A percentile compares a stretch with the other conserved stretches of the same genome.
phyloP scores from a whole-genome alignment of 176 grass and related monocot genomes.

The Rhynchospora breviuscula region DNA sequence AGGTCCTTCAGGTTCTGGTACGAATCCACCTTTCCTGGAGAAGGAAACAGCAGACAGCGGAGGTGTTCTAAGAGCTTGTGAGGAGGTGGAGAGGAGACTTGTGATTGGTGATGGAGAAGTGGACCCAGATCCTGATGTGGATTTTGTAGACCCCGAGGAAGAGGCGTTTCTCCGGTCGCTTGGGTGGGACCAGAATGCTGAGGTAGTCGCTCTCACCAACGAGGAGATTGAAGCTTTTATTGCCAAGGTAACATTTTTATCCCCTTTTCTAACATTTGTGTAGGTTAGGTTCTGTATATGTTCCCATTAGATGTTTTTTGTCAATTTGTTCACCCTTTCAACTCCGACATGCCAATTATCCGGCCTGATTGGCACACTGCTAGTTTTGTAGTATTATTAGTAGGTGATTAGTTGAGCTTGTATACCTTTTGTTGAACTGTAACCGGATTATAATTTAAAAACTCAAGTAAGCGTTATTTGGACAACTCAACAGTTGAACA shows the following conservation, averaged over 20 bases:
- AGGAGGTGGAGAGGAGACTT: slow-evolving; percentile 1
- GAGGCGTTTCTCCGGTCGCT: slow-evolving; percentile 34
- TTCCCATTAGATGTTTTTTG: background rate
- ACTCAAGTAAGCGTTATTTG: background rate
- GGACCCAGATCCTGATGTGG: slow-evolving; percentile 7
- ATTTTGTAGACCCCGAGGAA: slow-evolving; percentile 34
- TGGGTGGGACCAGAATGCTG: slow-evolving; percentile 49
- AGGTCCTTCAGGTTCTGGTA: background rate
- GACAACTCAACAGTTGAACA: background rate
- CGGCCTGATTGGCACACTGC: too few species aligned
- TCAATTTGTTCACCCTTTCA: background rate
- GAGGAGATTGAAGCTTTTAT: slow-evolving; percentile 48
- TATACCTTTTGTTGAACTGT: background rate
- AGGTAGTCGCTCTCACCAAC: slow-evolving; percentile 31
- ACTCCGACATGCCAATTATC: background rate
- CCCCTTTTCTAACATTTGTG: background rate
- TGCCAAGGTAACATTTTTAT: slow-evolving; percentile 29
- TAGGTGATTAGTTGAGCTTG: background rate
- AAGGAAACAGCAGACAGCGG: background rate
- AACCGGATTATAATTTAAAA: background rate
- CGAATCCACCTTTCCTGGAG: background rate
- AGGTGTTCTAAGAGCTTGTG: background rate
- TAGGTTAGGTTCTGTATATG: background rate
- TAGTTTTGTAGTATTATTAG: background rate
- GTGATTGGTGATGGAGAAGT: slow-evolving; percentile 1